These are phyloP conservation scores for Gossypium anomalum DNA, from an alignment of 345 rosid species.

Conservation along the genomic window DNA sequence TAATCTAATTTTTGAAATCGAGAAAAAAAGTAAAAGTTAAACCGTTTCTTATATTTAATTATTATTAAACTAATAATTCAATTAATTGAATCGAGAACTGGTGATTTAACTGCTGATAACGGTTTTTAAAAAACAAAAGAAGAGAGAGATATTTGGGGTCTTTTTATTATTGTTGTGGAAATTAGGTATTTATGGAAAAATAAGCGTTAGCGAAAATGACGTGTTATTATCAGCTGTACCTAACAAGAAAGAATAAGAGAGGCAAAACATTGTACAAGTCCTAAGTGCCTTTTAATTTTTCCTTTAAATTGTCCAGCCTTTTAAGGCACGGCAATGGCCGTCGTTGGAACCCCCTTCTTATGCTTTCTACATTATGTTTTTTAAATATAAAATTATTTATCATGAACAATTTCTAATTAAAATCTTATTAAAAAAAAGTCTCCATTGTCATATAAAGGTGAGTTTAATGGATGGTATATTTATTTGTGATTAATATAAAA, in stretches of 20 bases:
- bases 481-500: no score
- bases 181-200: constrained; percentile 19
- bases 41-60: no score
- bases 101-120: accelerated
- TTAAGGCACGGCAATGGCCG: not conserved
- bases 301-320: constrained; percentile 5
- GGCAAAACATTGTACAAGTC: not conserved
- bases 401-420: not conserved
- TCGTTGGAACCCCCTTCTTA: not conserved
- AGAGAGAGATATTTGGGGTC: not conserved
- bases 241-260: not conserved
- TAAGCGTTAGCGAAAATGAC: not conserved
- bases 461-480: accelerated
- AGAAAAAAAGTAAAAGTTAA: no score
- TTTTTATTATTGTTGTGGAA: not conserved
- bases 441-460: no score
- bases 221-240: not conserved
- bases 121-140: not conserved
- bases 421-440: no score
- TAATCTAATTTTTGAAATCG: no score
- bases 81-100: no score
- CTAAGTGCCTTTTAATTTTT: not conserved
- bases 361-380: no score
- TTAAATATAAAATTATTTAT: no score
- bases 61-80: no score